Conservation (phyloP, 1,139 yeast species). For the Arxiozyma slooffiae region DNA sequence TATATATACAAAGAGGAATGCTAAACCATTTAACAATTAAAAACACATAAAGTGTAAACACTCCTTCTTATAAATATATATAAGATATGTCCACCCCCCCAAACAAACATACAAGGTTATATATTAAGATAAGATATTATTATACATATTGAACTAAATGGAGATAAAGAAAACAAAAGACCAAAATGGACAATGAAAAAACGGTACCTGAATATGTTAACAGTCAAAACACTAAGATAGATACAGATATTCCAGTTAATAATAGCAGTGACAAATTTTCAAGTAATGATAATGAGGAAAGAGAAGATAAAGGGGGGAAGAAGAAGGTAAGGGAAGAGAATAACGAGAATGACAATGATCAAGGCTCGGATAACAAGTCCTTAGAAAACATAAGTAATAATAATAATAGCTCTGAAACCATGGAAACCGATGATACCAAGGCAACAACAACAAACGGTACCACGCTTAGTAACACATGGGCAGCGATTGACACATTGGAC, state of each 20-base stretch:
- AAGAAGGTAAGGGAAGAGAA: not conserved
- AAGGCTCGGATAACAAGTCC: not conserved
- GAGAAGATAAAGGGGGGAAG: not conserved
- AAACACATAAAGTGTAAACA: no score
- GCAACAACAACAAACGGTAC: not conserved
- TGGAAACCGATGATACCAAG: not conserved
- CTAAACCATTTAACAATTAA: no score
- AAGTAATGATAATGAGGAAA: not conserved
- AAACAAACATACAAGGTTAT: no score
- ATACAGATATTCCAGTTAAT: not conserved
- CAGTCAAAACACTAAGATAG: not conserved
- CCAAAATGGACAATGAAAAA: not conserved
- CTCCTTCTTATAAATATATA: no score
- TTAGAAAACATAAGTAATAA: not conserved
- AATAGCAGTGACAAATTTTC: not conserved
- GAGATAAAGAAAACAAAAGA: not conserved
- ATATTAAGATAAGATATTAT: no score
- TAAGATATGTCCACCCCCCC: no score
- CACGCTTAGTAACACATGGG: conserved; percentile 53
- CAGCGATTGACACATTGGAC: conserved; percentile 77
- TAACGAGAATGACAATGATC: not conserved
- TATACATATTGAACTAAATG: no score
- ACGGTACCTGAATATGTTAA: not conserved
- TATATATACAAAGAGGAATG: no score
- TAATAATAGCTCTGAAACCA: not conserved